Evolutionary conservation across 2,329 filamentous ascomycete species (phyloP).

Genomic region (Neurospora sp.): DNA sequence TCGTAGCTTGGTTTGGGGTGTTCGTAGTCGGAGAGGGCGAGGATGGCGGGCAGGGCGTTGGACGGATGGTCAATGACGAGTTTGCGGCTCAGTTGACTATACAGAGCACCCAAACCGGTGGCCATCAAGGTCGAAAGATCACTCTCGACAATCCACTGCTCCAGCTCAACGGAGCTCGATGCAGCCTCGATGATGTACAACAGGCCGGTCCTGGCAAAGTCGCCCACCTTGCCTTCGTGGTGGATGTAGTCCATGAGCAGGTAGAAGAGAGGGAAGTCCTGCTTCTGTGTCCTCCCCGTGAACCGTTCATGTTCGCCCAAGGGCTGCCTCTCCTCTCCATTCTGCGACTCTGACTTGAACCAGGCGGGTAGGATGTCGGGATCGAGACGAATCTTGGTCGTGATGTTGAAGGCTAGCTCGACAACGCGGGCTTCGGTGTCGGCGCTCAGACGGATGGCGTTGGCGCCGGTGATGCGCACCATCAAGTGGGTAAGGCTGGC

Average conservation of each 20-base stretch:
- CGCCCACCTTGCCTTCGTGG: conserved; percentile 85
- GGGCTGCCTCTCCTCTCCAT: conserved; percentile 29
- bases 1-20: conserved; percentile 61
- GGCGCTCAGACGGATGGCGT: conserved; percentile 61
- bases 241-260: conserved; percentile 94
- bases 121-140: conserved; percentile 96
- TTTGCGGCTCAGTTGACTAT: conserved; percentile 62
- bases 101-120: conserved; percentile 74
- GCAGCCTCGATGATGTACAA: conserved; percentile 94
- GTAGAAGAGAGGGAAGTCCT: conserved; percentile 94
- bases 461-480: conserved; percentile 65
- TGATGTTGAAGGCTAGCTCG: conserved; percentile 89
- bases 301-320: conserved; percentile 66
- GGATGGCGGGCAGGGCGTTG: conserved; percentile 68
- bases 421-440: conserved; percentile 85
- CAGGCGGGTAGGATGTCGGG: conserved; percentile 81
- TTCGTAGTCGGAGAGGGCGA: conserved; percentile 82
- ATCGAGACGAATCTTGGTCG: conserved; percentile 87
- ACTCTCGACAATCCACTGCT: conserved; percentile 96
- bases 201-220: conserved; percentile 89
- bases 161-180: conserved; percentile 68
- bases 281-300: conserved; percentile 74
- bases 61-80: conserved; percentile 70
- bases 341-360: conserved; percentile 59
- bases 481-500: conserved; percentile 80